Conservation (phyloP, 2,329 filamentous ascomycete species). For the Dothideomycetes sp. region DNA sequence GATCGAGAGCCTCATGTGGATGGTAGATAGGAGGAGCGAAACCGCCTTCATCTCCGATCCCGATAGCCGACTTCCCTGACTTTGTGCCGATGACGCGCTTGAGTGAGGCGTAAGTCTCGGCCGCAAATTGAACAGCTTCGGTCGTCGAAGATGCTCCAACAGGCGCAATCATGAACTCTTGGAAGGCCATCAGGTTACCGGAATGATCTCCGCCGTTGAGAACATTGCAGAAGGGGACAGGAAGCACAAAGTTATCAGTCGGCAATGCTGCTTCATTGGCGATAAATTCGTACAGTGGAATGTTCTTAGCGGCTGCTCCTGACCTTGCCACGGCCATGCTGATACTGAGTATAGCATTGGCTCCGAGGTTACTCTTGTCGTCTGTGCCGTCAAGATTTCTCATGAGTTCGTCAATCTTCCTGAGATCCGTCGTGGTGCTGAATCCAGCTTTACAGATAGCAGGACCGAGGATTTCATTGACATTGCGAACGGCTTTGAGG, state of each 20-base stretch:
- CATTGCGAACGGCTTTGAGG: conserved; percentile 73
- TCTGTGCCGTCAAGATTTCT: conserved; percentile 73
- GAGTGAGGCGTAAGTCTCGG: conserved; percentile 15
- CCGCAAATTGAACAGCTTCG: conserved; percentile 12
- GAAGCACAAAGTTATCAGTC: conserved; percentile 85
- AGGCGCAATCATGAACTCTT: conserved; percentile 93
- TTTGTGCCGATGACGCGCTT: conserved; percentile 12
- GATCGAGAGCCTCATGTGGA: conserved; percentile 14
- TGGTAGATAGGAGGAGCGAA: conserved; percentile 16
- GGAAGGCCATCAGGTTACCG: conserved; percentile 55
- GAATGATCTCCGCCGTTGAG: conserved; percentile 53
- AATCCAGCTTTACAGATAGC: conserved; percentile 27
- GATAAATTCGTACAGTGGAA: conserved; percentile 79
- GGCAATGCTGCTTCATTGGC: conserved; percentile 70
- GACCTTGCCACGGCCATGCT: conserved; percentile 78
- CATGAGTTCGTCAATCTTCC: conserved; percentile 77
- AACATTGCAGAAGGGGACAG: conserved; percentile 89
- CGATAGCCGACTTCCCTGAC: conserved; percentile 13
- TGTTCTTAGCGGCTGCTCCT: conserved; percentile 75
- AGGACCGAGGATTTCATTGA: conserved; percentile 71
- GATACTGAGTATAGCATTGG: conserved; percentile 82
- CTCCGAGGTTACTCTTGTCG: conserved; percentile 81
- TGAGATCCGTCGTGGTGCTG: conserved; percentile 32
- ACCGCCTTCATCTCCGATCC: conserved; percentile 17
- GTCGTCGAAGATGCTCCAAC: conserved; percentile 8